Base-by-base conservation (phyloP, 73 alveolate species). In the Breviolum minutum region DNA sequence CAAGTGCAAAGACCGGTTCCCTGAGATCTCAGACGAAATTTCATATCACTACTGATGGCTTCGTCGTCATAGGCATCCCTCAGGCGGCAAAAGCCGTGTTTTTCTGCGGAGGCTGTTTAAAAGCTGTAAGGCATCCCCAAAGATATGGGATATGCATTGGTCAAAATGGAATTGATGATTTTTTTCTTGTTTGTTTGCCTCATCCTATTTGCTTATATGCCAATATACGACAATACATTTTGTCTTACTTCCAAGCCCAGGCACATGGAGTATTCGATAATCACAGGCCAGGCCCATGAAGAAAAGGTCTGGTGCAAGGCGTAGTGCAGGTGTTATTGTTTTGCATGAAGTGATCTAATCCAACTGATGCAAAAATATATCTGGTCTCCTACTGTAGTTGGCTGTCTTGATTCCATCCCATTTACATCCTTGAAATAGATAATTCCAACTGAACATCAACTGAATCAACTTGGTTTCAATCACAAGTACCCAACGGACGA, bases 281-380 rank as follows among this genome's bases (percentile, higher is more conserved):
- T 54, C 88, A 90, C 97, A 54, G 97, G 97, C 97, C 97, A 90
- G 27, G 97, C 87, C 97, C 97, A 90, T 32, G 88, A 30, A 7
- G 88, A 13, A 61, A 24, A 90, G 85, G 71, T 70, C 96, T 90
- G 96, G 48, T 22, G 22, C 7, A 26, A 0, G 76, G 76, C 26
- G 0, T 73, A 22, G 2, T 8, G 86, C n/a, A n/a, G n/a, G n/a
- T n/a, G n/a, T n/a, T n/a, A n/a, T n/a, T n/a, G n/a, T n/a, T n/a
- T n/a, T n/a, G n/a, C n/a, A n/a, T 68, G n/a, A 68, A 22, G n/a
- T 17, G 77, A 68, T 68, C 77, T 14, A 22, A 68, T 17, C 77
- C 24, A 22, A 68, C n/a, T 68, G 77, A 17, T 14, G 17, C 24
- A 22, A 68, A 22, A 40, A 40, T 2, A 40, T 40, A 40, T 40